phyloP scores from a whole-genome alignment of 192 early-diverging fungal genomes.

The Powellomyces hirtus region DNA sequence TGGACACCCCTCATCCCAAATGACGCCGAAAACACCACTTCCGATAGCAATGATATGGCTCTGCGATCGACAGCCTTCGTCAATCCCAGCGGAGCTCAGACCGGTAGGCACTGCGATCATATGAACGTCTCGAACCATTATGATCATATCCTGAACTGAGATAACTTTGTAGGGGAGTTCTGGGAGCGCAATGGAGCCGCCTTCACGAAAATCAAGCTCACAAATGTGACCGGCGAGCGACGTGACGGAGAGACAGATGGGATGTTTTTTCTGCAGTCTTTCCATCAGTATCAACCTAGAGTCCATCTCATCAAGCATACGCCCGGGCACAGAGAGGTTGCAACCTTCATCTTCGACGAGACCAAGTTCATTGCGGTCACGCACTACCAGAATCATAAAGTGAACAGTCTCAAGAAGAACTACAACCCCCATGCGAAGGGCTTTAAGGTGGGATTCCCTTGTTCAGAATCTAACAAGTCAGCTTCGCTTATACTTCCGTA shows the following conservation, averaged over 20 bases:
- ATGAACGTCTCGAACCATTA: too few relatives aligned
- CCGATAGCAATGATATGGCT: not conserved
- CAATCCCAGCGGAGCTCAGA: not conserved
- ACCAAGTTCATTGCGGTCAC: constrained; percentile 61
- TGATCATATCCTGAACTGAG: too few relatives aligned
- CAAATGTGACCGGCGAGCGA: constrained; percentile 26
- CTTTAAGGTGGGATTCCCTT: constrained; percentile 33
- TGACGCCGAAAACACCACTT: not conserved
- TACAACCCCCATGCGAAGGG: constrained; percentile 64
- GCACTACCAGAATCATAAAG: constrained; percentile 58
- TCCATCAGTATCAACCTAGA: constrained; percentile 55
- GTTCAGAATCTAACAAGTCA: not conserved
- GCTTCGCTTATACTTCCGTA: not conserved
- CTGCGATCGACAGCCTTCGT: not conserved
- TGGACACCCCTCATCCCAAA: constrained; percentile 30
- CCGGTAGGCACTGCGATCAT: too few relatives aligned
- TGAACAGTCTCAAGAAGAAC: constrained; percentile 55
- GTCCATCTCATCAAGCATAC: constrained; percentile 44
- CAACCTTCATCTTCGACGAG: constrained; percentile 36
- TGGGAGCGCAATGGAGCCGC: constrained; percentile 42
- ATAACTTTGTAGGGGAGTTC: constrained; percentile 26
- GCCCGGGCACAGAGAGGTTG: not conserved
- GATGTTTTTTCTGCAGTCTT: constrained; percentile 35
- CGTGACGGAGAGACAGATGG: constrained; percentile 27
- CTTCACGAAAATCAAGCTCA: constrained; percentile 55